Percentiles rank a stretch among this genome's conserved stretches.
phyloP scores from a whole-genome alignment of 768 basidiomycete species.

The Asterophora lycoperdoides region DNA sequence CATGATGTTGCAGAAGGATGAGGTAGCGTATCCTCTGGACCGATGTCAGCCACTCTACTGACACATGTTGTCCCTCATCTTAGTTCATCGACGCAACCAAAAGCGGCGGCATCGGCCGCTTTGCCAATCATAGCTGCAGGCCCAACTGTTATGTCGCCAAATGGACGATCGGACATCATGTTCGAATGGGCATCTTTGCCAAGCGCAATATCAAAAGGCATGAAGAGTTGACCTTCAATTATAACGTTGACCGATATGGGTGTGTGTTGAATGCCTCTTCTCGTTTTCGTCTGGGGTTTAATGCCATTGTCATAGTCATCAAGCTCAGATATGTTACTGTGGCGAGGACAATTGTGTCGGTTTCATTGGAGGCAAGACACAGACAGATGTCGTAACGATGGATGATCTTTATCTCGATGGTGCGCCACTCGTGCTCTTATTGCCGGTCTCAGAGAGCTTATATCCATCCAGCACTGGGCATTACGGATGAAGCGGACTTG shows the following conservation, averaged over 20 bases:
- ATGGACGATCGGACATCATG: constrained; percentile 86
- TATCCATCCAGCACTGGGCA: constrained; percentile 70
- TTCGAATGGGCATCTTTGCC: constrained; percentile 99
- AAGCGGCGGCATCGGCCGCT: constrained; percentile 92
- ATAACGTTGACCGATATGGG: constrained; percentile 99
- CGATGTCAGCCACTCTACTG: not conserved
- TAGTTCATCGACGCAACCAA: constrained; percentile 99
- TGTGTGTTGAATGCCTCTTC: constrained; percentile 40
- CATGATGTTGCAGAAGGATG: constrained; percentile 98
- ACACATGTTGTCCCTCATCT: not conserved
- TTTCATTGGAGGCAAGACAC: constrained; percentile 96
- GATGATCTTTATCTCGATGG: constrained; percentile 94
- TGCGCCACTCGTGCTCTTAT: constrained; percentile 26
- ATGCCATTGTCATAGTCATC: constrained; percentile 53
- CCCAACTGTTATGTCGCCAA: constrained; percentile 98
- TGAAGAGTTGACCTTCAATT: constrained; percentile 97
- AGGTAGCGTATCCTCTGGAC: constrained; percentile 49
- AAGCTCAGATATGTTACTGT: constrained; percentile 92
- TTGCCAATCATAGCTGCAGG: constrained; percentile 96
- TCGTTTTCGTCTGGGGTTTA: not conserved
- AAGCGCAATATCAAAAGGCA: constrained; percentile 68
- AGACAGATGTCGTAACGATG: constrained; percentile 92
- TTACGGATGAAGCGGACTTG: constrained; percentile 83
- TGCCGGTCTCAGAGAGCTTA: constrained; percentile 1
- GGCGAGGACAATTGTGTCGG: constrained; percentile 95